Evolutionary conservation across 495 filamentous ascomycete species (phyloP).

Genomic region (Beverwykella pulmonaria): DNA sequence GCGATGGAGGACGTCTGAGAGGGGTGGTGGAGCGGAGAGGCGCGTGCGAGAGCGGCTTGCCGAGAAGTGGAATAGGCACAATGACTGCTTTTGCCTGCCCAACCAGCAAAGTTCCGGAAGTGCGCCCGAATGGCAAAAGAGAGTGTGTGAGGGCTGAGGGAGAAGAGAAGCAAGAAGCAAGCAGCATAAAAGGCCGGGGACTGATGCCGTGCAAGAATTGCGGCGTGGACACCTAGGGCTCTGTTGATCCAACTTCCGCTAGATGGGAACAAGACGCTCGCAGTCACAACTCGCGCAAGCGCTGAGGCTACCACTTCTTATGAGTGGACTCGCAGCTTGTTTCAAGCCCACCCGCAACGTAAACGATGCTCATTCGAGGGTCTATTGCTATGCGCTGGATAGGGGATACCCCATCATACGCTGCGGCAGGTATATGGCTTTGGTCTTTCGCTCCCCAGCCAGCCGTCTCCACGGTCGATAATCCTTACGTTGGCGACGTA

Average conservation of each 20-base stretch:
- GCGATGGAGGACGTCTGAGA: neutral
- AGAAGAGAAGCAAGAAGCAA: conserved; percentile 8
- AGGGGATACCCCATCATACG: conserved; percentile 3
- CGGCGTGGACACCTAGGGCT: conserved; percentile 3
- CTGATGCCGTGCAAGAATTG: conserved; percentile 6
- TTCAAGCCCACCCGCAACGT: conserved; percentile 40
- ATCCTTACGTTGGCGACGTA: conserved; percentile 22
- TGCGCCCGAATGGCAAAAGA: conserved; percentile 5
- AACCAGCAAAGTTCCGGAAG: neutral
- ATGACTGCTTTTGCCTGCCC: conserved; percentile 11
- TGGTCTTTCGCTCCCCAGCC: neutral
- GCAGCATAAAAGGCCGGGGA: conserved; percentile 2
- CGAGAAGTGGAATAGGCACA: conserved; percentile 23
- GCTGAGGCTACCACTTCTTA: conserved; percentile 19
- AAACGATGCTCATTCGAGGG: conserved; percentile 34
- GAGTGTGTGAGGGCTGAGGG: neutral
- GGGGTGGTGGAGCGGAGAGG: conserved; percentile 14
- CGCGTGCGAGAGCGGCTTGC: conserved; percentile 34
- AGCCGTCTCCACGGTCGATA: conserved; percentile 2
- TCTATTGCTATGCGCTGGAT: conserved; percentile 11
- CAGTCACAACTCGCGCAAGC: conserved; percentile 2
- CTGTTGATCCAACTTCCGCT: neutral
- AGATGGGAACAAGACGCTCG: conserved; percentile 1
- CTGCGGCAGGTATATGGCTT: neutral
- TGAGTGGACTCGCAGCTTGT: conserved; percentile 21